Evolutionary conservation across 352 stramenopile species (phyloP).

Genomic region (Pythium periplocum): DNA sequence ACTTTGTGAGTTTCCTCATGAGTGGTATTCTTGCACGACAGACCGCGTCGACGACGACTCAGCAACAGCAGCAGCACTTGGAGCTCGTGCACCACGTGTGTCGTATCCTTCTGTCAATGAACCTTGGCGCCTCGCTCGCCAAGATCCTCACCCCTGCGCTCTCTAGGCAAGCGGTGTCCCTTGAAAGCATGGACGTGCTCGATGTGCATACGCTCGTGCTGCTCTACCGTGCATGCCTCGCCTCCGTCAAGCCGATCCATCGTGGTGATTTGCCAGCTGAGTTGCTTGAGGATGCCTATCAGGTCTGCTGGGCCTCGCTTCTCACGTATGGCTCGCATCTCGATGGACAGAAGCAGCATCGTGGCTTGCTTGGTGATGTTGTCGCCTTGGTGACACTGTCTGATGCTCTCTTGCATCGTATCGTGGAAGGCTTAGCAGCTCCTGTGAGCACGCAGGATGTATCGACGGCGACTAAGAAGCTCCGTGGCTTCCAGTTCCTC

Average conservation of each 20-base stretch:
- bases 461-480: constrained; percentile 15
- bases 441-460: constrained; percentile 11
- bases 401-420: constrained; percentile 11
- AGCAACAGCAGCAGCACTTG: constrained; percentile 33
- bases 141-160: constrained; percentile 68
- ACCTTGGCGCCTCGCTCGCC: constrained; percentile 54
- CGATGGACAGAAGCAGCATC: constrained; percentile 12
- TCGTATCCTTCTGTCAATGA: constrained; percentile 53
- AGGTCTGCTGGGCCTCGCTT: constrained; percentile 1
- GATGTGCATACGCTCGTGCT: constrained; percentile 59
- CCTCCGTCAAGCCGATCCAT: constrained; percentile 25
- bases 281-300: constrained; percentile 33
- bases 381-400: constrained; percentile 13
- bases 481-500: constrained; percentile 47
- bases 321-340: constrained; percentile 11
- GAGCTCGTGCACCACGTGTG: constrained; percentile 63
- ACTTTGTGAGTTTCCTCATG: constrained; percentile 80
- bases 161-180: constrained; percentile 31
- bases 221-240: constrained; percentile 53
- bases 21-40: constrained; percentile 49
- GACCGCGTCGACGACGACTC: constrained; percentile 12
- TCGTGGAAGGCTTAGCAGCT: constrained; percentile 17
- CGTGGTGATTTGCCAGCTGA: constrained; percentile 33
- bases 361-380: constrained; percentile 17
- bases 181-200: constrained; percentile 28